These are phyloP conservation scores for Suhomyces wounanorum DNA, from an alignment of 1,139 yeast species.

Conservation along the genomic window DNA sequence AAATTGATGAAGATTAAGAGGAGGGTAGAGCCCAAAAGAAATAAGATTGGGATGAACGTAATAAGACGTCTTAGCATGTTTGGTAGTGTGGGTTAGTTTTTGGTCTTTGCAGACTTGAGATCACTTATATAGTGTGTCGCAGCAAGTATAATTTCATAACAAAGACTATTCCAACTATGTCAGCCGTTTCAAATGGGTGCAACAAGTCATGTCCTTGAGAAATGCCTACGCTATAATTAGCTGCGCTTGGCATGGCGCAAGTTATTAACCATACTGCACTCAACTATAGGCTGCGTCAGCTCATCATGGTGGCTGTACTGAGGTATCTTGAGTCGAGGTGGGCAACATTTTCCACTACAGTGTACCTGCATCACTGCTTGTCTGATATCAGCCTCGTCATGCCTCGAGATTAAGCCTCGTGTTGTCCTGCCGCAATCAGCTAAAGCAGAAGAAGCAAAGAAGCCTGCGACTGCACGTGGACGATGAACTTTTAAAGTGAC, in stretches of 20 bases:
- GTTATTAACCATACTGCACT: background rate
- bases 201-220: background rate
- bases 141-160: constrained; percentile 1
- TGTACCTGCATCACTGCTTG: background rate
- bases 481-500: background rate
- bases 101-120: background rate
- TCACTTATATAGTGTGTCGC: background rate
- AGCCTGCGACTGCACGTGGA: background rate
- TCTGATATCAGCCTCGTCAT: constrained; percentile 3
- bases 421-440: background rate
- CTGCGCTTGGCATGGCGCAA: background rate
- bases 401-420: constrained; percentile 1
- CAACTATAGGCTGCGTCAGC: background rate
- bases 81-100: too few relatives aligned
- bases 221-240: background rate
- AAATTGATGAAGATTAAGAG: constrained; percentile 63
- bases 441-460: background rate
- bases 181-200: constrained; percentile 2
- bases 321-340: background rate
- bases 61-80: constrained; percentile 19
- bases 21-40: constrained; percentile 46
- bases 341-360: background rate
- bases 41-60: constrained; percentile 30
- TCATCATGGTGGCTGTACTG: background rate
- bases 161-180: background rate